Conservation (phyloP, 2,329 filamentous ascomycete genomes). For the Stachybotrys elegans region DNA sequence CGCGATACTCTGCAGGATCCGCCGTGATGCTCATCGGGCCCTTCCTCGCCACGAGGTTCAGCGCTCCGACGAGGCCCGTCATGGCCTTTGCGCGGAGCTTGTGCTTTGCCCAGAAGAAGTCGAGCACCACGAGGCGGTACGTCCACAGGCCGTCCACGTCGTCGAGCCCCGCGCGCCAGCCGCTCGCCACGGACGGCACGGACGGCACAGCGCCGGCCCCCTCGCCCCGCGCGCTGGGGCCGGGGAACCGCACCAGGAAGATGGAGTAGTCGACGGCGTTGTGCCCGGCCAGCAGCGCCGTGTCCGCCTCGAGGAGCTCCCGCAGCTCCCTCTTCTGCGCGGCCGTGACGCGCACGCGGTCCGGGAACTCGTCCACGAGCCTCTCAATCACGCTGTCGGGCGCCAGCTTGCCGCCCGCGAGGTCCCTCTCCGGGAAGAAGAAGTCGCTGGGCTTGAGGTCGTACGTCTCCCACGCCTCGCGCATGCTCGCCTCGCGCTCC, state of each 20-base stretch:
- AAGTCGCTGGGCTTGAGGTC: constrained; percentile 71
- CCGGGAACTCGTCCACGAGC: constrained; percentile 62
- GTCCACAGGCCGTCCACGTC: constrained; percentile 61
- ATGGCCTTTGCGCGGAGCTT: constrained; percentile 60
- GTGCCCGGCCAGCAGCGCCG: constrained; percentile 52
- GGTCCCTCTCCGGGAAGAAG: constrained; percentile 71
- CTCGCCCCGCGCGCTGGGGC: constrained; percentile 7
- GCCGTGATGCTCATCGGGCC: constrained; percentile 75
- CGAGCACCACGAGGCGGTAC: constrained; percentile 63
- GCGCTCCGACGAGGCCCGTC: constrained; percentile 59
- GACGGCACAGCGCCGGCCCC: constrained; percentile 31
- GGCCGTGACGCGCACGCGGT: constrained; percentile 54
- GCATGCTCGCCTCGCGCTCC: constrained; percentile 27
- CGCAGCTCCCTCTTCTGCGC: constrained; percentile 53
- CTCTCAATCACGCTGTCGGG: constrained; percentile 61
- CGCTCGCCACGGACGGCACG: constrained; percentile 16
- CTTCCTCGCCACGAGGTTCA: constrained; percentile 57
- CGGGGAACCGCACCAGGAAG: constrained; percentile 54
- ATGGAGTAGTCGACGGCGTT: constrained; percentile 74
- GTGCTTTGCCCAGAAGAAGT: constrained; percentile 78
- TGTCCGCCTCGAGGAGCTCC: constrained; percentile 53
- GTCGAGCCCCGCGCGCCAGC: constrained; percentile 57
- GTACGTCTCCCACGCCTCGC: constrained; percentile 59
- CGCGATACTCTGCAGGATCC: constrained; percentile 60
- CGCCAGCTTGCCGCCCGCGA: constrained; percentile 58